Evolutionary conservation across 305 asterid genomes (phyloP), one percentile per base, ranked within the genome.

Genomic region (Solanum hybrid): DNA sequence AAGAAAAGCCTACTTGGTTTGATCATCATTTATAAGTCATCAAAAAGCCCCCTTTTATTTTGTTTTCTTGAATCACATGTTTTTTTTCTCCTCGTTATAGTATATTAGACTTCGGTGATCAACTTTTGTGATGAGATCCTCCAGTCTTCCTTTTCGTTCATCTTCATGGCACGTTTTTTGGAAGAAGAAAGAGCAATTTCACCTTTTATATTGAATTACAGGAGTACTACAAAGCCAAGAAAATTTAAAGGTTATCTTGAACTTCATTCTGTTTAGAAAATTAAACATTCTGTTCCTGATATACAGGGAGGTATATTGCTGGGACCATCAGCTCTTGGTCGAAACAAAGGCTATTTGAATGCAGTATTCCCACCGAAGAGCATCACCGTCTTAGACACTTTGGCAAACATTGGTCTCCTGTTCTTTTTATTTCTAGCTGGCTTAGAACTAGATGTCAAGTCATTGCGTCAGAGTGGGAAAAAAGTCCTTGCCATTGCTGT

Each of bases 311-410:
- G 93, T 29, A 26, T 90, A 79, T 20, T 92, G 70, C 90, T 90
- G 3, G 91, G 93, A 41, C 93, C 93, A 80, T 92, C 93, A 39
- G 93, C 91, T 39, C 86, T 92, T 10, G 92, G 92, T 29, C 90
- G 91, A 34, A 92, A 70, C 90, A 36, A 89, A 34, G 41, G 34
- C n/a, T 92, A 80, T 87, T 61, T 90, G 75, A 68, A 92, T 34
- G 20, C 92, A 29, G 31, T 90, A 81, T 92, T 92, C 34, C 92
- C 92, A 1, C 80, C 87, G 4, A 83, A 86, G 81, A 89, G 91
- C 87, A 65, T 89, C 20, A 89, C 93, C 11, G 90, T 92, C 8
- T 82, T 92, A 83, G 93, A 92, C 87, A 90, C 93, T 57, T 88
- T 90, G 10, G 92, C 93, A 24, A 92, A 92, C 84, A 61, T 92